A percentile compares a stretch with the other conserved stretches of the same genome.
Evolutionary conservation across 2,329 filamentous ascomycete genomes (phyloP).

Genomic region (Ascochyta lentis): DNA sequence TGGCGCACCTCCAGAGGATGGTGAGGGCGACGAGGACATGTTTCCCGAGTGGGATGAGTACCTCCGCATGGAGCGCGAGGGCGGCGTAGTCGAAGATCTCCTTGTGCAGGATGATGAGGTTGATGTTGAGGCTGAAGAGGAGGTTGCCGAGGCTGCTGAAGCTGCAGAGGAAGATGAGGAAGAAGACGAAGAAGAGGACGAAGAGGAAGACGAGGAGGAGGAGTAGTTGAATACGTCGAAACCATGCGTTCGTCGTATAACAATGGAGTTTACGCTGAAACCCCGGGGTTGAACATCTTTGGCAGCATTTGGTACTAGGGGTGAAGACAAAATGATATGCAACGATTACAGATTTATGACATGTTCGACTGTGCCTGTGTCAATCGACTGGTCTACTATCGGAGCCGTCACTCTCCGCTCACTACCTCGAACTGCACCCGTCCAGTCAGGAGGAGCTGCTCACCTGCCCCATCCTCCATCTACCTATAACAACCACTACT

Average conservation of each 20-base stretch:
- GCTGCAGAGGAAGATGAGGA: conserved; percentile 41
- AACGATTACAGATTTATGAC: neutral
- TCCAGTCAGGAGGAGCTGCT: neutral
- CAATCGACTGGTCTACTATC: too few relatives aligned
- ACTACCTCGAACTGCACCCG: neutral
- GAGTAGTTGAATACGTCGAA: conserved; percentile 1
- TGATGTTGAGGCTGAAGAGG: conserved; percentile 42
- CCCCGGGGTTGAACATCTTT: neutral
- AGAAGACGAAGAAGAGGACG: conserved; percentile 32
- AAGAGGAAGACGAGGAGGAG: conserved; percentile 29
- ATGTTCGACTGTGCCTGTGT: neutral
- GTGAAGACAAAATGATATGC: conserved; percentile 7
- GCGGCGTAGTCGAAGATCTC: conserved; percentile 56
- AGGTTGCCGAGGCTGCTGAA: conserved; percentile 40
- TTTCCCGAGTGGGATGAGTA: conserved; percentile 98
- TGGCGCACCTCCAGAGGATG: conserved; percentile 74
- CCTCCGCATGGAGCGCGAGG: conserved; percentile 78
- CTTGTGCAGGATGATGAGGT: conserved; percentile 40
- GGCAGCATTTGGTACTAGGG: neutral
- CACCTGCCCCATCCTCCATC: neutral
- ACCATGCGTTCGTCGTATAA: neutral
- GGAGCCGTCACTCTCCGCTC: neutral
- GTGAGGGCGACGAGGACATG: conserved; percentile 72
- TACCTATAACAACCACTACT: neutral
- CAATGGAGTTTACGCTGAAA: neutral